These are phyloP conservation scores for Juglanconis juglandina DNA, from an alignment of 2,329 filamentous ascomycete genomes.

Conservation along the genomic window DNA sequence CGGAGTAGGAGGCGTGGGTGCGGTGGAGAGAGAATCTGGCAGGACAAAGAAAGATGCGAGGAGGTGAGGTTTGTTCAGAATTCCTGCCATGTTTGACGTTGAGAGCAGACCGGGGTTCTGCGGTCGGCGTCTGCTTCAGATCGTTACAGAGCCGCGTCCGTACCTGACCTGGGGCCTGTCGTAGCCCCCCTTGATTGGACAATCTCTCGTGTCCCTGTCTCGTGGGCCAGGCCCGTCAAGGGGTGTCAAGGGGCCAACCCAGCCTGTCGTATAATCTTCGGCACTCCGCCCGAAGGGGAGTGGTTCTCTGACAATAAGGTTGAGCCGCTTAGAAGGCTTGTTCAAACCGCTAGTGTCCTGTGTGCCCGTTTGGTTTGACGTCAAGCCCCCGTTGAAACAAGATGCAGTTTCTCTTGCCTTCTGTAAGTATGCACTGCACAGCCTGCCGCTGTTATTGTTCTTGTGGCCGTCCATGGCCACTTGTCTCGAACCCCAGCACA, in stretches of 20 bases:
- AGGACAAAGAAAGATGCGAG: background rate
- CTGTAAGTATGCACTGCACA: background rate
- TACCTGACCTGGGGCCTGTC: background rate
- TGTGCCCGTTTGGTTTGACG: conserved; percentile 31
- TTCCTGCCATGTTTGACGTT: conserved; percentile 12
- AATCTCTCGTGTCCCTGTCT: conserved; percentile 6
- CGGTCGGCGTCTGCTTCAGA: conserved; percentile 16
- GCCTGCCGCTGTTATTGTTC: background rate
- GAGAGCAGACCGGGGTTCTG: conserved; percentile 4
- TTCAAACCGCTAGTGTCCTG: conserved; percentile 1
- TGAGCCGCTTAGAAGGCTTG: conserved; percentile 9
- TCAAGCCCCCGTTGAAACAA: conserved; percentile 31
- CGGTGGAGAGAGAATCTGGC: background rate
- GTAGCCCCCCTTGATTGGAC: conserved; percentile 11
- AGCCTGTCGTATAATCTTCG: background rate
- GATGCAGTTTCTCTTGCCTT: conserved; percentile 27
- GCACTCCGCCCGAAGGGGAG: background rate
- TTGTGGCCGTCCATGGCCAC: background rate
- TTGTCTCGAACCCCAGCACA: background rate
- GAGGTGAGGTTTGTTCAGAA: conserved; percentile 3
- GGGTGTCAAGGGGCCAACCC: background rate
- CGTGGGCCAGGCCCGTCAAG: conserved; percentile 9
- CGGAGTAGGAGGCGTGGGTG: background rate
- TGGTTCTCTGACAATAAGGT: conserved; percentile 11
- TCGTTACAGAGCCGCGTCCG: conserved; percentile 18